These are phyloP conservation scores for Marvania coccoides DNA, from an alignment of 139 green algal genomes.

Conservation along the genomic window DNA sequence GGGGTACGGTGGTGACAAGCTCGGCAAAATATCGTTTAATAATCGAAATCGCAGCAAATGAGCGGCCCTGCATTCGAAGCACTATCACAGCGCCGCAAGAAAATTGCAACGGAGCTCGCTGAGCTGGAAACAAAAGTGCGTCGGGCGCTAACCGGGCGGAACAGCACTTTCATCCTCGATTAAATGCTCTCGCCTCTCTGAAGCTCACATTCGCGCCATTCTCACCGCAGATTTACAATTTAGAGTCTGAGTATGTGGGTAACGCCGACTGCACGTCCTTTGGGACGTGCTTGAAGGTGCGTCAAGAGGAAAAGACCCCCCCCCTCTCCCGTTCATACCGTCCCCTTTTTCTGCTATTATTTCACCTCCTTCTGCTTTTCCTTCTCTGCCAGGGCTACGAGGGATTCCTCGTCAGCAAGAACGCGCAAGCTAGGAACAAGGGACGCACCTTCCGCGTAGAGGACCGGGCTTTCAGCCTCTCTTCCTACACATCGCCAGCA, in stretches of 20 bases:
- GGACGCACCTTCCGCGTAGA: slow-evolving; percentile 53
- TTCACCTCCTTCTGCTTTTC: not conserved
- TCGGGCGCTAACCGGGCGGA: not conserved
- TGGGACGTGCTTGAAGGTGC: slow-evolving; percentile 61
- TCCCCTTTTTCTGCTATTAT: not conserved
- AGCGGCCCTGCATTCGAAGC: not conserved
- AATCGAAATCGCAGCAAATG: too few species aligned
- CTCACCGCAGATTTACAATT: slow-evolving; percentile 51
- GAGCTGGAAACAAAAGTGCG: slow-evolving; percentile 21
- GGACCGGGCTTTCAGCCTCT: slow-evolving; percentile 65
- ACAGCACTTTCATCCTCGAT: not conserved
- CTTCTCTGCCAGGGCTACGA: slow-evolving; percentile 56
- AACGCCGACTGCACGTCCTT: slow-evolving; percentile 48
- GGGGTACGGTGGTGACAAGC: too few species aligned
- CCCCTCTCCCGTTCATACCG: not conserved
- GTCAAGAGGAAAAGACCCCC: too few species aligned
- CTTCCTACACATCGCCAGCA: slow-evolving; percentile 52
- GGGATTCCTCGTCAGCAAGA: slow-evolving; percentile 64
- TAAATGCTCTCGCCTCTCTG: not conserved
- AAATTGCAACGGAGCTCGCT: slow-evolving; percentile 9
- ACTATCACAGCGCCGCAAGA: not conserved
- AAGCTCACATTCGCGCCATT: not conserved
- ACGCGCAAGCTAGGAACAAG: slow-evolving; percentile 46
- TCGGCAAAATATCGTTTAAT: too few species aligned
- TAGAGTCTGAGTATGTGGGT: slow-evolving; percentile 51